Percentiles rank a stretch among this genome's conserved stretches.
These are phyloP conservation scores for Cyberlindnera nakhonratchasimensis DNA, from an alignment of 805 yeast species.

Conservation along the genomic window DNA sequence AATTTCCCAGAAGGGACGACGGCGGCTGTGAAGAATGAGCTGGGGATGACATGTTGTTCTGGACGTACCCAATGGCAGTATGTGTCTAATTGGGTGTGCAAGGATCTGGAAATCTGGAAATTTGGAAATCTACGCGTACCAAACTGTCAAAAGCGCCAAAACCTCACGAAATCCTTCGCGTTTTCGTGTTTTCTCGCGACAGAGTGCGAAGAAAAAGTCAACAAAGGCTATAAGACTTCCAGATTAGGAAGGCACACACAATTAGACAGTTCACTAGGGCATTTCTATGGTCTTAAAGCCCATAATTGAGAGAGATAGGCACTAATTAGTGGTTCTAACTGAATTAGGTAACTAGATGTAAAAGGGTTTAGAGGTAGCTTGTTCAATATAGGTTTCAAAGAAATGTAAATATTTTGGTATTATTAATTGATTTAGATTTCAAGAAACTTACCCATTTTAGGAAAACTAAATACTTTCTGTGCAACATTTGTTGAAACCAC, in stretches of 20 bases:
- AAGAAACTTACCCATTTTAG: too few relatives aligned
- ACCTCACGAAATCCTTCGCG: neutral
- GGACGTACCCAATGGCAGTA: neutral
- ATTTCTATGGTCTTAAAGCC: too few relatives aligned
- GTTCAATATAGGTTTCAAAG: too few relatives aligned
- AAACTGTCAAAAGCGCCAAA: neutral
- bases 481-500: too few relatives aligned
- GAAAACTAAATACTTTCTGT: too few relatives aligned
- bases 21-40: conserved; percentile 14
- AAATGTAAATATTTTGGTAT: too few relatives aligned
- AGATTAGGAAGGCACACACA: conserved; percentile 12
- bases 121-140: neutral
- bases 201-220: conserved; percentile 8
- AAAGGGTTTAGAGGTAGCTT: too few relatives aligned
- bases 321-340: too few relatives aligned
- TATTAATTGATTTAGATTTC: too few relatives aligned
- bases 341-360: too few relatives aligned
- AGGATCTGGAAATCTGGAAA: neutral
- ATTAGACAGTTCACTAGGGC: too few relatives aligned
- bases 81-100: neutral
- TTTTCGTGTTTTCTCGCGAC: neutral
- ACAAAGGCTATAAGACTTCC: conserved; percentile 20
- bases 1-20: conserved; percentile 12
- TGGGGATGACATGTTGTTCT: conserved; percentile 14
- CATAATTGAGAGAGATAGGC: too few relatives aligned